These are phyloP conservation scores for Claviceps quebecensis DNA, from an alignment of 2,329 filamentous ascomycete species.

Conservation along the genomic window DNA sequence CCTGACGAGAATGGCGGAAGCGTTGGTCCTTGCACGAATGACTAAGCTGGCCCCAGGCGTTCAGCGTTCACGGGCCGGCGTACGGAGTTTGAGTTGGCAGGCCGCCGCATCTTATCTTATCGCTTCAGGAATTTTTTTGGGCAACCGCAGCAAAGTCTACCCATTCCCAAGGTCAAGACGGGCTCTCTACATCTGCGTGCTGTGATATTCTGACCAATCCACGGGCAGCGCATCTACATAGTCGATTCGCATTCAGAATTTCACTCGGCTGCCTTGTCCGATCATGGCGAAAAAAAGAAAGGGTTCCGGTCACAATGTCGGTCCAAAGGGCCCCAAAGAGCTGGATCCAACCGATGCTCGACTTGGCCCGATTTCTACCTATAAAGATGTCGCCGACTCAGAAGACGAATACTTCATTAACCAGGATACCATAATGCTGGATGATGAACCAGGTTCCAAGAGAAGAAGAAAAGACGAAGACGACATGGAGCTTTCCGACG, in stretches of 20 bases:
- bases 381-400: conserved; percentile 79
- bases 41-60: no score
- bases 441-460: conserved; percentile 69
- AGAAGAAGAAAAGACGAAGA: conserved; percentile 61
- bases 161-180: neutral
- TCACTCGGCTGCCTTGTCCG: neutral
- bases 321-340: conserved; percentile 38
- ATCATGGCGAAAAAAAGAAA: conserved; percentile 59
- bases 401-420: conserved; percentile 89
- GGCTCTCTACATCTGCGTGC: neutral
- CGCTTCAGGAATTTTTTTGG: neutral
- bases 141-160: neutral
- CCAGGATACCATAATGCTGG: conserved; percentile 72
- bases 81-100: no score
- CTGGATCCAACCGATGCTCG: conserved; percentile 44
- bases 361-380: conserved; percentile 47
- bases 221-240: neutral
- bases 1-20: no score
- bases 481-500: conserved; percentile 47
- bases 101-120: neutral
- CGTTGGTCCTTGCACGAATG: no score
- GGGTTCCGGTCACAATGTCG: conserved; percentile 35
- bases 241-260: neutral
- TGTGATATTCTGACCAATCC: neutral
- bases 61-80: no score